Evolutionary conservation across 2,329 filamentous ascomycete species (phyloP).

Genomic region (Pseudocercospora cruenta): DNA sequence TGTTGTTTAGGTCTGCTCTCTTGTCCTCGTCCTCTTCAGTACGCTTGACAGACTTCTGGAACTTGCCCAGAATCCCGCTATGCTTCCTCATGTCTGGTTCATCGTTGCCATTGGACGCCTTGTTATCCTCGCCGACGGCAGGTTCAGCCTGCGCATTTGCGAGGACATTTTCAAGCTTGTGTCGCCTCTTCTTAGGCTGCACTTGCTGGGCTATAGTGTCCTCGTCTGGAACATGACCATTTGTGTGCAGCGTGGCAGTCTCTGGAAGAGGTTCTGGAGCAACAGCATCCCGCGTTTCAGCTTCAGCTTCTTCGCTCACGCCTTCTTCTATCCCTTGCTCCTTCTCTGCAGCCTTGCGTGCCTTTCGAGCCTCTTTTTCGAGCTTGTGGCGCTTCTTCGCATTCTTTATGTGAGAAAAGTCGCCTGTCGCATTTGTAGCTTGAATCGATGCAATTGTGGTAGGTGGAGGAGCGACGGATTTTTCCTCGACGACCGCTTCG

Average conservation of each 20-base stretch:
- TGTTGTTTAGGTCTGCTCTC: constrained; percentile 19
- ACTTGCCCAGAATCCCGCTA: constrained; percentile 48
- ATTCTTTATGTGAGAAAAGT: constrained; percentile 37
- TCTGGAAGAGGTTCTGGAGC: background rate
- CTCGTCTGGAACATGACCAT: background rate
- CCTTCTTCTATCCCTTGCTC: background rate
- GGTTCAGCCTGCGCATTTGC: constrained; percentile 32
- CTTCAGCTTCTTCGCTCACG: constrained; percentile 1
- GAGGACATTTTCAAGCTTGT: constrained; percentile 43
- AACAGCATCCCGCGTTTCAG: background rate
- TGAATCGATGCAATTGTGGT: background rate
- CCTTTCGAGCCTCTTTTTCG: constrained; percentile 40
- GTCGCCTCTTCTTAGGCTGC: constrained; percentile 53
- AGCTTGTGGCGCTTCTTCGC: constrained; percentile 40
- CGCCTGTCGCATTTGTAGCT: constrained; percentile 18
- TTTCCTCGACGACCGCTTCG: background rate
- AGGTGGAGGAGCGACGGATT: background rate
- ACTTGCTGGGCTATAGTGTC: background rate
- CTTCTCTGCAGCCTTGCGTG: constrained; percentile 30
- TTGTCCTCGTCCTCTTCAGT: constrained; percentile 28
- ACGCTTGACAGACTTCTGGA: constrained; percentile 42
- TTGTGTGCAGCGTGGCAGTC: background rate
- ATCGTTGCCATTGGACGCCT: constrained; percentile 37
- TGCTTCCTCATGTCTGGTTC: constrained; percentile 38
- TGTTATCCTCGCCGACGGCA: constrained; percentile 39